phyloP scores from a whole-genome alignment of 2,329 filamentous ascomycete species.

The Knufia fluminis region DNA sequence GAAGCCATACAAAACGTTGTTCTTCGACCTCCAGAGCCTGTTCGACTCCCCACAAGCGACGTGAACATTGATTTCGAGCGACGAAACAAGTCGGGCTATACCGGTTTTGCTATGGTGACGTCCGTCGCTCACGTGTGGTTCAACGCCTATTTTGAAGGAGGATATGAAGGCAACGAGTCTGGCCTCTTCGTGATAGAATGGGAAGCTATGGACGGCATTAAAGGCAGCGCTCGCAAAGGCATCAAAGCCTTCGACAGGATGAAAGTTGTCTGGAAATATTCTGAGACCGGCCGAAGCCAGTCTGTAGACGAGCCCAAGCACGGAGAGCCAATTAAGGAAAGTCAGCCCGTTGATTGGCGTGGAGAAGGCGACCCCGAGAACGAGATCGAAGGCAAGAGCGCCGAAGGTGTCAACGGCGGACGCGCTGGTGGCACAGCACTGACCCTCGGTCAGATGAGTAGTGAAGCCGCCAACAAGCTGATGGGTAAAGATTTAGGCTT shows the following conservation, averaged over 20 bases:
- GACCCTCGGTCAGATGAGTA: conserved; percentile 17
- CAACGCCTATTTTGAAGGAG: conserved; percentile 88
- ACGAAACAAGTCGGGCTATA: conserved; percentile 66
- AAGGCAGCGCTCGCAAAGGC: conserved; percentile 76
- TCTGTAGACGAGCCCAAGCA: conserved; percentile 54
- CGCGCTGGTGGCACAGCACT: conserved; percentile 13
- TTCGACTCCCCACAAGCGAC: conserved; percentile 71
- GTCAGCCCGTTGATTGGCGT: conserved; percentile 64
- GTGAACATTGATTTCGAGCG: conserved; percentile 85
- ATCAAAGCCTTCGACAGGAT: conserved; percentile 71
- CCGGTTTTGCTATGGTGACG: conserved; percentile 79
- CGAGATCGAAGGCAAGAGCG: conserved; percentile 19
- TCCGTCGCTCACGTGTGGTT: conserved; percentile 95
- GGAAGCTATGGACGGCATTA: conserved; percentile 85
- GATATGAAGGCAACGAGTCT: conserved; percentile 52
- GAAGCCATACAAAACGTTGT: conserved; percentile 54
- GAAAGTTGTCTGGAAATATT: conserved; percentile 70
- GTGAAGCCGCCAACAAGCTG: conserved; percentile 30
- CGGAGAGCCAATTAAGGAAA: conserved; percentile 62
- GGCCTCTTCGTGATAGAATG: conserved; percentile 65
- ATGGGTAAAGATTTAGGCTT: conserved; percentile 58
- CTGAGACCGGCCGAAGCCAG: conserved; percentile 21
- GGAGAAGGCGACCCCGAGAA: conserved; percentile 39
- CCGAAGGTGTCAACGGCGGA: conserved; percentile 17
- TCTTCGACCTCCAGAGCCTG: conserved; percentile 59